Evolutionary conservation across 2,329 filamentous ascomycete genomes (phyloP), one percentile per base, ranked within the genome.

Genomic region (Exophiala sideris): DNA sequence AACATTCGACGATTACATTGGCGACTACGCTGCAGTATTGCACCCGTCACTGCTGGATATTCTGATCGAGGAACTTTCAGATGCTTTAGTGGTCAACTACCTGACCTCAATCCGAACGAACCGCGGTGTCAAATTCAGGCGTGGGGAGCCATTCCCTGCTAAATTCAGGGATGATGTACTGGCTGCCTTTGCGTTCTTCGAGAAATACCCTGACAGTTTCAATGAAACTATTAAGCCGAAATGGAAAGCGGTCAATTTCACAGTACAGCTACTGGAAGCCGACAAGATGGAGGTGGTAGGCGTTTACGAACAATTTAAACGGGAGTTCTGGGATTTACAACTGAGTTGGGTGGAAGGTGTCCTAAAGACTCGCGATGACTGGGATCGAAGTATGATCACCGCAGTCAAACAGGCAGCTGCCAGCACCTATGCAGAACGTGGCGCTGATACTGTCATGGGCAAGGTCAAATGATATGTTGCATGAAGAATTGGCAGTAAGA

Each of bases 271-370:
- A 55, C 77, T 99, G n/a, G 77, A 80, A 45, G 84, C 84, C 3
- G 84, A 86, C 29, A 90, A 94, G 67, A 80, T 84, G 29, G 79
- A 76, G 20, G 78, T 96, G 0, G 84, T 90, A 12, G 83, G 88
- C 48, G 85, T 89, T 1, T 97, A 95, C 67, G 87, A 87, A 64
- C 75, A 77, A 4, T 92, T 99, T 75, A 97, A 96, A 78, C 76
- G 73, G 36, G 80, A 83, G 42, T 96, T 96, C 71, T 96, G 92
- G 89, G 94, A 99, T 72, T 76, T 97, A 68, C 90, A 95, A 70
- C 85, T 97, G 55, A 87, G 85, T 42, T 99, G 94, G 94, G 91
- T 99, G 6, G 95, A 99, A 77, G 87, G 89, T 5, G 92, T 96
- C 45, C 69, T 99, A 60, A 81, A 91, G 62, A 80, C 85, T 1